A percentile compares a stretch with the other conserved stretches of the same genome.
These are phyloP conservation scores for Candida khao-thaluensis DNA, from an alignment of 805 yeast species.

Conservation along the genomic window DNA sequence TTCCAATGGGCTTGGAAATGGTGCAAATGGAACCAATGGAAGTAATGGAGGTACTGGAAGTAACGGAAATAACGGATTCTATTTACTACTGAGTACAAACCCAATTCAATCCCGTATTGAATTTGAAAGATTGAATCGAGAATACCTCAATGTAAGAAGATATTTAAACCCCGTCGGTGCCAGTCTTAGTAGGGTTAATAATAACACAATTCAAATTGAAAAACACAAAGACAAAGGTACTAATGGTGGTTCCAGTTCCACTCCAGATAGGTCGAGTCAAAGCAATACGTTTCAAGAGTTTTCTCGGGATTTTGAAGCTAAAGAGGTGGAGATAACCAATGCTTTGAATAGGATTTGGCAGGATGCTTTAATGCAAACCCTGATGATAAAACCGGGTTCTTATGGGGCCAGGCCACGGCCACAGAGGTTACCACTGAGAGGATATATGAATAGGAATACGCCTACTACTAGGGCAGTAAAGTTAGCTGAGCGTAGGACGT, in stretches of 20 bases:
- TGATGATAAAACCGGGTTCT: constrained; percentile 12
- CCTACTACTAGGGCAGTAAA: constrained; percentile 39
- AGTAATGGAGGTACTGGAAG: no score
- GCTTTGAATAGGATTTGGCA: constrained; percentile 38
- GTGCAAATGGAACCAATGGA: constrained; percentile 25
- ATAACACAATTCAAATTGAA: constrained; percentile 23
- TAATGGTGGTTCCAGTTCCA: no score
- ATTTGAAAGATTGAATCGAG: constrained; percentile 74
- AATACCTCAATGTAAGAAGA: constrained; percentile 66
- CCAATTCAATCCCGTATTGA: constrained; percentile 68
- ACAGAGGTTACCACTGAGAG: constrained; percentile 22
- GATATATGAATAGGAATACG: constrained; percentile 17
- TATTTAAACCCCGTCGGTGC: constrained; percentile 69
- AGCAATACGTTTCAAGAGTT: constrained; percentile 36
- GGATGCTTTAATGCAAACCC: constrained; percentile 31
- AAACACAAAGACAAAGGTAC: constrained; percentile 20
- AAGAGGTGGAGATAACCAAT: constrained; percentile 26
- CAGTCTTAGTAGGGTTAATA: constrained; percentile 50
- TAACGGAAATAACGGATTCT: constrained; percentile 17
- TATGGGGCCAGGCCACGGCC: constrained; percentile 18
- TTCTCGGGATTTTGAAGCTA: constrained; percentile 30
- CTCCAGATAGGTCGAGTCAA: constrained; percentile 5
- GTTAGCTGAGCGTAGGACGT: constrained; percentile 19
- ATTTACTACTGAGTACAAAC: constrained; percentile 34
- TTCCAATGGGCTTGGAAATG: no score